Evolutionary conservation across 1,139 yeast species (phyloP), one percentile per base, ranked within the genome.

Genomic region (Yamadazyma mexicana): DNA sequence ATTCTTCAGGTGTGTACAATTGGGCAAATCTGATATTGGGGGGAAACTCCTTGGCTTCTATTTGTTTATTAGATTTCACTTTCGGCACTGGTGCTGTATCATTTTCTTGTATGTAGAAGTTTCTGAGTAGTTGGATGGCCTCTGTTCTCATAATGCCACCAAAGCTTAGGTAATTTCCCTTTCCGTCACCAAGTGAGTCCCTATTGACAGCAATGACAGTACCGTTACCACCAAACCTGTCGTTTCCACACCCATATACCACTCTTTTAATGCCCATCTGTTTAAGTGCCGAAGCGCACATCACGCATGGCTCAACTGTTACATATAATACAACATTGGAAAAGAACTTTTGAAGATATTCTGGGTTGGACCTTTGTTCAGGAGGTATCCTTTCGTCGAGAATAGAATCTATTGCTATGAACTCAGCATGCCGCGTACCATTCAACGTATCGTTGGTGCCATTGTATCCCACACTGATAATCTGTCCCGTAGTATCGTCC

Each of bases 281-380:
- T 41, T 92, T 76, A 37, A 92, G 64, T 2, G 96, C 92, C 22
- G 95, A 83, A 0, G 97, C 98, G 66, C 99, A 92, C 99, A 92
- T 92, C 9, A 94, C 84, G 59, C 99, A 92, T 0, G 99, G 99
- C 60, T 92, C 99, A 1, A 92, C 98, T 0, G 98, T 88, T 17
- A 92, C 99, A 59, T 89, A 92, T 15, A 92, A 68, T 25, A 80
- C 80, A 14, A 45, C 78, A 58, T 49, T 75, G 70, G 38, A 64
- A 53, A 62, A 88, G 66, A 11, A 80, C 50, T 10, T 51, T 43
- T 22, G 52, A 17, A 58, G 17, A 49, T 48, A 35, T 42, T 56
- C 11, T 38, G 39, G 12, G 29, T 54, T 49, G 2, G 46, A 42
- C 15, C 50, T 33, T 10, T 47, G 33, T 1, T 46, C 46, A n/a